Base-by-base conservation (phyloP, 1,139 yeast species). In the Protomyces macrosporus region DNA sequence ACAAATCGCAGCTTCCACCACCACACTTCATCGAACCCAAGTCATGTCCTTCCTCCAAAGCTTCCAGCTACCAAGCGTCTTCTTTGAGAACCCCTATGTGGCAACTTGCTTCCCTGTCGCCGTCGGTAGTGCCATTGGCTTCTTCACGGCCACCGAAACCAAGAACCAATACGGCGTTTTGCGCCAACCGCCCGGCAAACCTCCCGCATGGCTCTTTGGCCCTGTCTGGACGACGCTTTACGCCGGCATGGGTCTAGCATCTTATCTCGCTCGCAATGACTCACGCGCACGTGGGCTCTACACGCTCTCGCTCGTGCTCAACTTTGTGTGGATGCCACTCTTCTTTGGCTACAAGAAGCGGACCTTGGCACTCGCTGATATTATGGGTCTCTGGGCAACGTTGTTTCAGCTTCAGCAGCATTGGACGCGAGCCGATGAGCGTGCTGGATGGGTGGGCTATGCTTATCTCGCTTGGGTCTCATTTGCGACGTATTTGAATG, bases 171-270 rank as follows among this genome's bases (percentile, higher is more conserved):
- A 58, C 37, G 62, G 62, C 34, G 52, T 39, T 23, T 40, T 55
- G 55, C 61, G 54, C 12, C 64, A 60, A 55, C 64, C 64, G n/a
- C 56, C 60, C 10, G 61, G 61, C 37, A 60, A 61, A 42, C 65
- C 62, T 4, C 66, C 62, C n/a, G 55, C 58, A n/a, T 58, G 53
- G 40, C 56, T 54, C 32, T 65, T 65, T 39, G 66, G 66, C 6
- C 66, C 66, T 12, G 65, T 53, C 30, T 65, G 66, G 66, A 65
- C 66, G 16, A n/a, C 53, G 33, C 40, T 65, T 12, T 65, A 65
- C 45, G 60, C 56, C 3, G 45, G 55, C 14, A 65, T 65, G 53
- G 66, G 66, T 12, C 52, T 54, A 40, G 66, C 66, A 4, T 48
- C 66, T 10, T 55, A 62, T 50, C 40, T 62, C 23, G 63, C 65